Evolutionary conservation across 2,329 filamentous ascomycete species (phyloP), one percentile per base, ranked within the genome.

Genomic region (Colletotrichum tropicicola): DNA sequence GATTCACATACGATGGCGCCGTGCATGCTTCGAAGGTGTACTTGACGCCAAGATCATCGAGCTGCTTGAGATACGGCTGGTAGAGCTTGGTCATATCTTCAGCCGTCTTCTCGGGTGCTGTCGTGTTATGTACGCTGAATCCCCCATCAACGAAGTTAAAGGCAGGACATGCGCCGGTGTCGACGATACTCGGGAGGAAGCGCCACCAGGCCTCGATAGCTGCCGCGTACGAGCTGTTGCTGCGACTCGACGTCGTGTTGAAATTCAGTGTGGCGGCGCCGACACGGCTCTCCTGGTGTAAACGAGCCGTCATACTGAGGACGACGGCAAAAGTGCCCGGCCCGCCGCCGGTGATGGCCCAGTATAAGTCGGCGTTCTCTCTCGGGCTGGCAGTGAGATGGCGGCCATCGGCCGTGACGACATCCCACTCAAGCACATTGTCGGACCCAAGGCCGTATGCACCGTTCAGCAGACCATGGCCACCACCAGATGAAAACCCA

Each of bases 401-500:
- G 10, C 74, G 49, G 1, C 85, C 85, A 21, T 71, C 65, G 0
- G 78, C 79, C 5, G 79, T 81, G 3, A 88, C 77, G 2, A 86
- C 80, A 57, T 85, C 77, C 68, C 75, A 83, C 51, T 81, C 75
- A 0, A 88, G 73, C 0, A 82, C 78, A 43, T 87, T 79, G 68
- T 88, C 86, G 0, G 85, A 84, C 4, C 70, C 83, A 7, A 89
- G 73, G 3, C 86, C 86, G 45, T 82, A 82, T 3, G 68, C 71
- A 2, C 80, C 80, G 8, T 70, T 73, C 0, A 88, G 73, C 0
- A 79, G 71, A 0, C 77, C 80, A 67, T 87, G 85, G 0, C 87
- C 86, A n/a, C 83, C 86, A 3, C 84, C 85, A 70, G 84, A 81
- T 1, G 75, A 79, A 65, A 83, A 89, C 1, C 86, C 86, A 10